Evolutionary conservation across 2,329 filamentous ascomycete species (phyloP), one percentile per base, ranked within the genome.

Genomic region (Neophaeococcomyces mojaviensis): DNA sequence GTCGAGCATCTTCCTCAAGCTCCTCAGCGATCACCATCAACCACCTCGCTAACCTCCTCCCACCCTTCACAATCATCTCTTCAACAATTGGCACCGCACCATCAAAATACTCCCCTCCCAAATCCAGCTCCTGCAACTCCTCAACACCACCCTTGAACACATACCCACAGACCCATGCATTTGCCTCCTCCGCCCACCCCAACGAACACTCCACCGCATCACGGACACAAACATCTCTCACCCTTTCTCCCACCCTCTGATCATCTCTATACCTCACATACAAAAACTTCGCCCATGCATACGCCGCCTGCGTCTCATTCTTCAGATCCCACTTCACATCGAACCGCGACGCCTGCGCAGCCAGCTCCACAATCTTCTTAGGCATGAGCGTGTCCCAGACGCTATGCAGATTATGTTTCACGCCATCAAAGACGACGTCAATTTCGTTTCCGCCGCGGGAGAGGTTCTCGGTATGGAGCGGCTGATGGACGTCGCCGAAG

Each of bases 401-500:
- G 48, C 82, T 74, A 58, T 88, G 84, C 34, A 88, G 70, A 59
- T 88, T 88, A 46, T 76, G 71, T 22, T 68, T 62, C 24, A 64
- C 61, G 2, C 72, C 73, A 20, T 79, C 69, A 65, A 81, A 88
- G 13, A 65, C 68, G 1, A 88, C 83, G 12, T 70, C 62, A 55
- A 88, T 83, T 9, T 74, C 73, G 55, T 88, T 88, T 1, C 84
- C 84, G 44, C 84, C 84, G 18, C 72, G 66, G 2, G 72, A 70
- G 5, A 82, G 74, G 46, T 81, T 71, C 63, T 78, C 74, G 10
- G 72, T 70, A 54, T 78, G 76, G 39, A 94, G 68, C 0, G 84
- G 85, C 59, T 88, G 88, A 49, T 78, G 79, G 20, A 86, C 77
- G 60, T 94, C 88, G 47, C 86, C 77, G 9, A 92, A 66, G 56